Base-by-base conservation (phyloP, 768 basidiomycete genomes). In the Lactarius quietus region DNA sequence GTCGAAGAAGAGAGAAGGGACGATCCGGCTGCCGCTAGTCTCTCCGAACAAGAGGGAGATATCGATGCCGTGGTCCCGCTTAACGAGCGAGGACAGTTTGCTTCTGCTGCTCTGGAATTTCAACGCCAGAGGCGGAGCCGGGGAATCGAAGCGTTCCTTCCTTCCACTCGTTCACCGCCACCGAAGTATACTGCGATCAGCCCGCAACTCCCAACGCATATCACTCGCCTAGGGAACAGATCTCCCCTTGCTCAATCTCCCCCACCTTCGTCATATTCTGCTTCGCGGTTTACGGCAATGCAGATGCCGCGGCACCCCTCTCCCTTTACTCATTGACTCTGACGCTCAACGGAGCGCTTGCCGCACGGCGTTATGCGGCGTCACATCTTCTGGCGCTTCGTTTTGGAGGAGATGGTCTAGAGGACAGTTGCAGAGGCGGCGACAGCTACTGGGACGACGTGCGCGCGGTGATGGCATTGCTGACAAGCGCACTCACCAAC, bases 371-470 rank as follows among this genome's bases (percentile, higher is more conserved):
- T 17, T 92, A 90, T 70, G 83, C 91, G 0, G 90, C 88, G 63
- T 83, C 92, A 2, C 90, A 94, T 72, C 79, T 94, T 4, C 80
- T 94, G 3, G 92, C 92, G 5, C 74, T 94, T 57, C 82, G 92
- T 2, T 94, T 94, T 72, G 79, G 77, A 23, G 61, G 51, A 56
- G 68, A 64, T 10, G 55, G 28, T 5, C 39, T 36, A 28, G 79
- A 78, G 20, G 75, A 75, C 36, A 36, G 3, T 54, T 66, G 67
- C 8, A 54, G 38, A 6, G 61, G 62, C 55, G 72, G 68, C 51
- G 65, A 67, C 62, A 86, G 87, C 54, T 94, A 94, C 69, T 94
- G 92, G 92, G 92, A 93, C 69, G 87, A 93, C 70, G 90, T 90
- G 33, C 82, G 88, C 17, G 84, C 86, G 31, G 84, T 94, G 57